phyloP scores from a whole-genome alignment of 2,329 filamentous ascomycete genomes.

The Pseudogymnoascus sp. region DNA sequence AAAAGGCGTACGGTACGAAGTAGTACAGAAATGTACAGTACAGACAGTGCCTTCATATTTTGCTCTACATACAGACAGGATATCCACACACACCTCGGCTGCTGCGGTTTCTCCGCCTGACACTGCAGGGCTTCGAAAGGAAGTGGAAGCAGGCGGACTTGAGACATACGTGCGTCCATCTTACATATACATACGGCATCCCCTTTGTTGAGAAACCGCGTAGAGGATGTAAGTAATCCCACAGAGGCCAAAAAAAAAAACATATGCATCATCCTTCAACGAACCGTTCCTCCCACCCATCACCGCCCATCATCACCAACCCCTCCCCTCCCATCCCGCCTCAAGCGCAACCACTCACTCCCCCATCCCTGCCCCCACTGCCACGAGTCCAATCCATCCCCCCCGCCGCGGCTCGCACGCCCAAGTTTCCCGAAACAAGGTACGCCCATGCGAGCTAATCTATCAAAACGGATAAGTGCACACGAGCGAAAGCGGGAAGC shows the following conservation, averaged over 20 bases:
- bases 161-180: background rate
- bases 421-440: background rate
- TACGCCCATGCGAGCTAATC: background rate
- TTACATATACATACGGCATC: background rate
- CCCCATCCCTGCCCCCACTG: background rate
- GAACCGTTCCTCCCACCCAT: background rate
- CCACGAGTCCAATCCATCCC: background rate
- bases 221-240: background rate
- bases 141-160: background rate
- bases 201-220: background rate
- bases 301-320: background rate
- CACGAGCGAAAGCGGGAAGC: background rate
- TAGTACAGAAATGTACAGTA: background rate
- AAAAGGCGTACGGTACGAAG: background rate
- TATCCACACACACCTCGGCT: slow-evolving; percentile 4
- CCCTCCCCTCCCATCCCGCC: background rate
- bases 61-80: background rate
- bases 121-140: background rate
- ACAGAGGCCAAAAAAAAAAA: background rate
- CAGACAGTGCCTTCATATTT: background rate
- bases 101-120: slow-evolving; percentile 1
- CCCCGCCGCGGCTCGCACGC: background rate
- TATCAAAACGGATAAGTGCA: background rate
- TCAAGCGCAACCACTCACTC: background rate
- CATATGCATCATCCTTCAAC: background rate